Percentiles rank a stretch among this genome's conserved stretches.
Evolutionary conservation across 176 grass and related monocot genomes (phyloP).

Genomic region (Puya raimondii): DNA sequence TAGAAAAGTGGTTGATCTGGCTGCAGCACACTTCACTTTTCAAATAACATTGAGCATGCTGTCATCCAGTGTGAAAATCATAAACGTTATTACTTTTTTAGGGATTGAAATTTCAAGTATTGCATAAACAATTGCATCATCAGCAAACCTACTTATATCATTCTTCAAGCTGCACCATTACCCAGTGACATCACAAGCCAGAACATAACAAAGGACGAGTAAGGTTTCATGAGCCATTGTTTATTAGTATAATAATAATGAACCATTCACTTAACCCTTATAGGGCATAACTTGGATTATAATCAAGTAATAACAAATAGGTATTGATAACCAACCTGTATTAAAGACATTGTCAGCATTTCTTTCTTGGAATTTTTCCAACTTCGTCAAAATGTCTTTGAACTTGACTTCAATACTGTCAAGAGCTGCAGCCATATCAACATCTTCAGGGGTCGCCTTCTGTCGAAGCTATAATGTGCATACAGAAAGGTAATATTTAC

Average conservation of each 20-base stretch:
- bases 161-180: no score
- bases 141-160: no score
- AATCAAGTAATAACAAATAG: not conserved
- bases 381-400: constrained; percentile 55
- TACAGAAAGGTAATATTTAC: constrained; percentile 8
- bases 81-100: no score
- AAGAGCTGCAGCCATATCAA: constrained; percentile 39
- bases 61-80: no score
- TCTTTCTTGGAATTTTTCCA: constrained; percentile 76
- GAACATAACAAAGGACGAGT: no score
- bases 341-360: constrained; percentile 95
- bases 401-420: constrained; percentile 72
- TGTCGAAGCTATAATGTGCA: constrained; percentile 61
- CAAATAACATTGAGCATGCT: no score
- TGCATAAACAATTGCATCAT: no score
- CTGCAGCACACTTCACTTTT: no score
- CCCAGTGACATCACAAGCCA: no score
- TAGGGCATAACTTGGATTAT: constrained; percentile 5
- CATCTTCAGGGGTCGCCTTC: constrained; percentile 40
- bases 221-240: no score
- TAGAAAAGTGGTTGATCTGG: no score
- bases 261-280: constrained; percentile 12
- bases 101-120: no score
- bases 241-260: not conserved
- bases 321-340: constrained; percentile 53